phyloP scores from a whole-genome alignment of 108 stramenopile genomes.

The Cyclostephanos tholiformis region DNA sequence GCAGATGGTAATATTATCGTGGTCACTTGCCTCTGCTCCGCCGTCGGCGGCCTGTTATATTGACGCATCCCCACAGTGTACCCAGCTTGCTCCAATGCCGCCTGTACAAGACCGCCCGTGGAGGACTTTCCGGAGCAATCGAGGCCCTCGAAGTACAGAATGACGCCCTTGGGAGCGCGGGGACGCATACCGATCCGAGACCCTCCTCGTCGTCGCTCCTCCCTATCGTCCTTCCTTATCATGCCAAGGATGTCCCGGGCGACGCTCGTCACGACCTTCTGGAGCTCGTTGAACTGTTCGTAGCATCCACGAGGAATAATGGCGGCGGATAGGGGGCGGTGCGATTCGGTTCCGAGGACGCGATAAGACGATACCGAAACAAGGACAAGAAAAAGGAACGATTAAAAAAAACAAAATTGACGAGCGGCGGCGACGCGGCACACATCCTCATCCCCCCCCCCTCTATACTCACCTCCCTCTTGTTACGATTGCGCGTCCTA shows the following conservation, averaged over 20 bases:
- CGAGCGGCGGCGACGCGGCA: not conserved
- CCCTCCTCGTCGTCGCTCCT: conserved; percentile 15
- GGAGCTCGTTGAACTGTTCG: conserved; percentile 27
- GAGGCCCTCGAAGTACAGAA: conserved; percentile 79
- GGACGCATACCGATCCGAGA: conserved; percentile 10
- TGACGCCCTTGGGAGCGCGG: conserved; percentile 68
- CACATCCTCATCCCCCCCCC: too few species aligned
- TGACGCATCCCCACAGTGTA: conserved; percentile 65
- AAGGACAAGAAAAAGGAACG: too few species aligned
- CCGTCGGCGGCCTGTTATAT: conserved; percentile 78
- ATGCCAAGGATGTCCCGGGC: conserved; percentile 35
- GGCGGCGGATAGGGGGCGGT: not conserved
- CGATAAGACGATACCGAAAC: too few species aligned
- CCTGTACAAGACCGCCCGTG: conserved; percentile 65
- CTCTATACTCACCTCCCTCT: conserved; percentile 25
- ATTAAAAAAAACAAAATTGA: not conserved
- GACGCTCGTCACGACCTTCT: conserved; percentile 37
- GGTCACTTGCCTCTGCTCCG: conserved; percentile 52
- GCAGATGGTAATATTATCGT: not conserved
- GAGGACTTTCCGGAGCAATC: conserved; percentile 77
- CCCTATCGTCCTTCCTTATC: conserved; percentile 42
- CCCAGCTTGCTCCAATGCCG: conserved; percentile 58
- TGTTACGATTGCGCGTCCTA: conserved; percentile 46
- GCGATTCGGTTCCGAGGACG: not conserved
- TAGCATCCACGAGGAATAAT: too few species aligned